Base-by-base conservation (phyloP, 2,329 filamentous ascomycete genomes). In the Claviceps maximensis region DNA sequence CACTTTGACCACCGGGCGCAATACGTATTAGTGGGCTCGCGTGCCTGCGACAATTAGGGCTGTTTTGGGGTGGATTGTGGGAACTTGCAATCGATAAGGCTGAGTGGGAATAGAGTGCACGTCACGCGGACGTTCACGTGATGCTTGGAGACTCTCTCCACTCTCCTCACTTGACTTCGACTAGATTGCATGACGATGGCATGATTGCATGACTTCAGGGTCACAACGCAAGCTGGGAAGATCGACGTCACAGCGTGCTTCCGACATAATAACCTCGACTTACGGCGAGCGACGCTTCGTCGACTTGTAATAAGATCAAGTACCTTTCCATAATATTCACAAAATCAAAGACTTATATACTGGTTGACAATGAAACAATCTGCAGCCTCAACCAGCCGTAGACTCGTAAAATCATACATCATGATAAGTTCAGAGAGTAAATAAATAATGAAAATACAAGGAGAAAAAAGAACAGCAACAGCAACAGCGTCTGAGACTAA, bases 11-110 rank as follows among this genome's bases (percentile, higher is more conserved):
- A 12, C 31, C 15, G 29, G 23, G 15, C 13, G 8, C n/a, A 25
- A 2, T 2, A 23, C 21, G 21, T 21, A 47, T 47, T 52, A 31
- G 50, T 52, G 33, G 50, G 44, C 45, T 41, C 50, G 45, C 27
- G 15, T 52, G 50, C 45, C 9, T 9, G 46, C 45, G 58, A 61
- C 53, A 65, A 64, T 65, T 68, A 69, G 67, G 67, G 67, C 60
- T 67, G n/a, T 58, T 47, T 51, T 33, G 56, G 55, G 61, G 61
- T 56, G 62, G 59, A 45, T 36, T 40, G 31, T 33, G 53, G 53
- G 44, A n/a, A 8, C 10, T 3, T 8, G 44, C 36, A 25, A 49
- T 45, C 40, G 51, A 53, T 53, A 49, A 38, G 51, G 2, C 4
- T 7, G 12, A 15, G 47, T 13, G 23, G 21, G 2, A 13, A 38